Evolutionary conservation across 129 eudicot species (phyloP).

Genomic region (Chrysanthemum makinoi): DNA sequence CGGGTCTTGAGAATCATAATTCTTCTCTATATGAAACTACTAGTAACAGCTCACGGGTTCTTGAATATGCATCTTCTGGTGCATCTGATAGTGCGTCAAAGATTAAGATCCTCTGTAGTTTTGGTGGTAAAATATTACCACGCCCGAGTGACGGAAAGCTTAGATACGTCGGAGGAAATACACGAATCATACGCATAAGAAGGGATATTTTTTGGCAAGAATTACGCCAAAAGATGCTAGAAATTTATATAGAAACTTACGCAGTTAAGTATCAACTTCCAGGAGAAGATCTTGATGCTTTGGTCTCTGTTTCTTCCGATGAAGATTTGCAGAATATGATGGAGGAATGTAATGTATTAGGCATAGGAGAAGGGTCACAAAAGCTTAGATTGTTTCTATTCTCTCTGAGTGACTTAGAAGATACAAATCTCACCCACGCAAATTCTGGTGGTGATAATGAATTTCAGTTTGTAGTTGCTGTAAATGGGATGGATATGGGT

Average conservation of each 20-base stretch:
- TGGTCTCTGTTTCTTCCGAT: constrained; percentile 85
- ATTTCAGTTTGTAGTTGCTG: constrained; percentile 86
- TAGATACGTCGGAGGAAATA: constrained; percentile 89
- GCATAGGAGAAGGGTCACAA: constrained; percentile 67
- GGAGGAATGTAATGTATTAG: constrained; percentile 79
- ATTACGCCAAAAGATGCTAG: constrained; percentile 58
- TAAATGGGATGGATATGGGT: constrained; percentile 84
- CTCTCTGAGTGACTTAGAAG: constrained; percentile 71
- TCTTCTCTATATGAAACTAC: constrained; percentile 27
- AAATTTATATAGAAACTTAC: constrained; percentile 58
- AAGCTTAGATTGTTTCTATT: constrained; percentile 86
- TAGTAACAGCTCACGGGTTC: constrained; percentile 26
- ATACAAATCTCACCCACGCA: constrained; percentile 57
- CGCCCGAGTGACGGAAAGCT: constrained; percentile 91
- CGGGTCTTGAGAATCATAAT: constrained; percentile 35
- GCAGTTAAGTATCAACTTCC: constrained; percentile 90
- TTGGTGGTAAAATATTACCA: constrained; percentile 79
- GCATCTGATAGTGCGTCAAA: constrained; percentile 53
- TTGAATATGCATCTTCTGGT: constrained; percentile 42
- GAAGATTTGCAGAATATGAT: constrained; percentile 96
- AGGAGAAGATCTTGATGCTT: constrained; percentile 98
- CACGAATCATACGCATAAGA: constrained; percentile 66
- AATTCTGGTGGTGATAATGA: constrained; percentile 79
- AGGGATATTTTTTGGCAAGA: constrained; percentile 72
- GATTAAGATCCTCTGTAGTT: constrained; percentile 88